phyloP scores from a whole-genome alignment of 2,329 filamentous ascomycete genomes.

The Fonsecaea nubica region DNA sequence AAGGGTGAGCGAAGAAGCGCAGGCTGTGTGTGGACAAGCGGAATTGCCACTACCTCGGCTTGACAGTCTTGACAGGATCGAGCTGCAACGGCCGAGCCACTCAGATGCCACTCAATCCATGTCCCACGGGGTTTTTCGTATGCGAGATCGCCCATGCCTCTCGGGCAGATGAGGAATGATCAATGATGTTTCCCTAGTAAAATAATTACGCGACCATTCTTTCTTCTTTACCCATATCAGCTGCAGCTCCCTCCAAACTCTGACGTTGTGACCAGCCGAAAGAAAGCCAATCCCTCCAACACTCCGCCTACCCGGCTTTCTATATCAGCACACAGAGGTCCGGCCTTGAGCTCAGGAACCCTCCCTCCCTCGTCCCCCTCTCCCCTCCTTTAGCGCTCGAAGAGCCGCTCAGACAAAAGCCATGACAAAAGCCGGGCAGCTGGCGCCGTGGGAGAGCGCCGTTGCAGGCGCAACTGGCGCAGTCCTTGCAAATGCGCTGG shows the following conservation, averaged over 20 bases:
- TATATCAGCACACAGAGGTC: neutral
- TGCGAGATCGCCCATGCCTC: conserved; percentile 20
- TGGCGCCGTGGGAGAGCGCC: conserved; percentile 92
- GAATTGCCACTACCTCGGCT: conserved; percentile 31
- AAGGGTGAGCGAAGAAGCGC: conserved; percentile 5
- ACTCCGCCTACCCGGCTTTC: neutral
- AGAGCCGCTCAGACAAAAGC: conserved; percentile 3
- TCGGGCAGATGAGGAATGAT: conserved; percentile 34
- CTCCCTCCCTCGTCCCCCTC: neutral
- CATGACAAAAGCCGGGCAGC: conserved; percentile 68
- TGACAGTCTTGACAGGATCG: conserved; percentile 18
- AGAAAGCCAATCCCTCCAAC: neutral
- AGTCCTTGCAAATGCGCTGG: conserved; percentile 90
- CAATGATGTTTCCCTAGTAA: conserved; percentile 10
- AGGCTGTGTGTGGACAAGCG: neutral
- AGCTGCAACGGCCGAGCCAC: conserved; percentile 20
- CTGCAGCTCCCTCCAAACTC: conserved; percentile 11
- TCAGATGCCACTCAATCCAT: conserved; percentile 18
- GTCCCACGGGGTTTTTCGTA: conserved; percentile 20
- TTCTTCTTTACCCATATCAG: conserved; percentile 6
- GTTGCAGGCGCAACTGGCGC: conserved; percentile 92
- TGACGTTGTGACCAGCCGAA: neutral
- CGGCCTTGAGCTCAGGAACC: neutral
- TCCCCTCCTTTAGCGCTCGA: neutral
- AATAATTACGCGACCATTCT: conserved; percentile 23